These are phyloP conservation scores for Ophiostoma sp. DNA, from an alignment of 2,329 filamentous ascomycete genomes.

Conservation along the genomic window DNA sequence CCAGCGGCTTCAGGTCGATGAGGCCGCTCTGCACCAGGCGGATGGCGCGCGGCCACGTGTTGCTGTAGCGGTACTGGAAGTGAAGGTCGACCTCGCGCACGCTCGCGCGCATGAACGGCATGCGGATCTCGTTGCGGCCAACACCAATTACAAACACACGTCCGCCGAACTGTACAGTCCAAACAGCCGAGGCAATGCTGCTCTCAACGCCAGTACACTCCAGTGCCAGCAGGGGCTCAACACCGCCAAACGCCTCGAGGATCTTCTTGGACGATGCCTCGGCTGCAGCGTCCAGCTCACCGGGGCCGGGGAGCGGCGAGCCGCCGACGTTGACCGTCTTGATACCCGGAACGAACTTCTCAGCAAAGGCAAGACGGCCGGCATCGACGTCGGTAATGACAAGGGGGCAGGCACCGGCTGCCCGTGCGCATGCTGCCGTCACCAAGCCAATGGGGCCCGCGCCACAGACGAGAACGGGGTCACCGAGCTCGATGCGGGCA, in stretches of 20 bases:
- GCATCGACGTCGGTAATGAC: conserved; percentile 94
- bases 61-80: conserved; percentile 94
- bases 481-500: conserved; percentile 72
- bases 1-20: conserved; percentile 71
- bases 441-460: conserved; percentile 92
- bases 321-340: conserved; percentile 68
- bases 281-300: conserved; percentile 45
- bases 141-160: conserved; percentile 97
- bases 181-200: conserved; percentile 79
- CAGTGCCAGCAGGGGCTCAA: conserved; percentile 75
- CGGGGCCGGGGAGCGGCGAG: neutral
- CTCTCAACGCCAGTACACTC: conserved; percentile 95
- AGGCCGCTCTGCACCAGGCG: conserved; percentile 78
- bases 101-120: conserved; percentile 90
- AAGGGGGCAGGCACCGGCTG: conserved; percentile 82
- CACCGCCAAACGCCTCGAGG: conserved; percentile 60
- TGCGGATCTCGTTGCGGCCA: conserved; percentile 88
- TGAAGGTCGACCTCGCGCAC: conserved; percentile 90
- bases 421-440: conserved; percentile 74
- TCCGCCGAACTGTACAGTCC: conserved; percentile 87
- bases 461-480: conserved; percentile 83
- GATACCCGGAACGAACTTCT: conserved; percentile 71
- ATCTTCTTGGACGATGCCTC: conserved; percentile 67
- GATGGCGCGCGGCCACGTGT: conserved; percentile 94
- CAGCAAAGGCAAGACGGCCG: conserved; percentile 76